A percentile compares a stretch with the other conserved stretches of the same genome.
These are phyloP conservation scores for Yamadazyma sp. DNA, from an alignment of 805 yeast genomes.

Conservation along the genomic window DNA sequence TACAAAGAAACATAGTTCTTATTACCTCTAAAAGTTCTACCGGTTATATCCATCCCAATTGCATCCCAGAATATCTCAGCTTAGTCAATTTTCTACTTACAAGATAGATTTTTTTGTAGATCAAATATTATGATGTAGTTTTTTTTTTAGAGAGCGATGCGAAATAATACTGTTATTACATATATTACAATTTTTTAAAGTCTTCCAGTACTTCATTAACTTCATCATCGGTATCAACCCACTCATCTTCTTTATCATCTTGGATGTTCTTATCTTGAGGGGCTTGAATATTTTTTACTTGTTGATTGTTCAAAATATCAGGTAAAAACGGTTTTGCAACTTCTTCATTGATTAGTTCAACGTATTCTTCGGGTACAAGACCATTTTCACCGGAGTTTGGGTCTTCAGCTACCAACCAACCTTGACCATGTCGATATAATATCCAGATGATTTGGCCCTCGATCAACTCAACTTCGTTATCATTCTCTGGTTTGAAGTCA, in stretches of 20 bases:
- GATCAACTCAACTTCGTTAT: conserved; percentile 73
- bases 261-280: too few species aligned
- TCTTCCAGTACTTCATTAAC: conserved; percentile 9
- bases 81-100: too few species aligned
- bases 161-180: too few species aligned
- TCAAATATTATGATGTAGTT: too few species aligned
- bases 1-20: conserved; percentile 24
- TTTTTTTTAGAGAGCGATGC: too few species aligned
- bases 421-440: conserved; percentile 92
- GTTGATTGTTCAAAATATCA: too few species aligned
- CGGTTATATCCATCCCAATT: too few species aligned
- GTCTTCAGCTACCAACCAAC: conserved; percentile 95
- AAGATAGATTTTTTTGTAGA: too few species aligned
- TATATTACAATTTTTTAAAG: too few species aligned
- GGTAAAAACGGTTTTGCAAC: conserved; percentile 1
- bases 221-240: conserved; percentile 16
- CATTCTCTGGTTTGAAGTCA: conserved; percentile 90
- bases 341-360: conserved; percentile 42
- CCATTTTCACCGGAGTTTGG: conserved; percentile 79
- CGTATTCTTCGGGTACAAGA: conserved; percentile 92
- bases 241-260: conserved; percentile 13
- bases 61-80: too few species aligned
- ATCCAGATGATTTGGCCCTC: conserved; percentile 87
- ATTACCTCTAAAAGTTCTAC: conserved; percentile 23
- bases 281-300: too few species aligned